Base-by-base conservation (phyloP, 371 early-diverging fungal genomes). In the Saksenaea vasiformis region DNA sequence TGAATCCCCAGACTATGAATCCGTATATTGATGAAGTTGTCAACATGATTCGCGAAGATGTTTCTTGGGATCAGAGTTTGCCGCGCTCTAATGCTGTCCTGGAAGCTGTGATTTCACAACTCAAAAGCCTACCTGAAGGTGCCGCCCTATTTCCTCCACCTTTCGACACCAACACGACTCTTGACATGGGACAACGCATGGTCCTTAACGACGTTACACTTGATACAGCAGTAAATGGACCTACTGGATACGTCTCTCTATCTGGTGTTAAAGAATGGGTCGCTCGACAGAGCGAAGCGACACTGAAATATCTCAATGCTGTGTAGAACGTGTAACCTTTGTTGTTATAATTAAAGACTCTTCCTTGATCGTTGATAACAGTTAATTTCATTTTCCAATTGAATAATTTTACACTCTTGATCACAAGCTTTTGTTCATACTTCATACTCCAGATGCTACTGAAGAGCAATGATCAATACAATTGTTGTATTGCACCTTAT, bases 221-320 rank as follows among this genome's bases (percentile, higher is more conserved):
- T 41, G 54, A 63, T 10, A 34, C 28, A 11, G 64, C 69, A 8
- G 53, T 68, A 13, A 60, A 61, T 24, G 69, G 69, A 17, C 36
- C 60, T 17, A 51, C 47, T 27, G 57, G 39, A 3, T 47, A 60
- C 44, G n/a, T 19, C 8, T 60, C 69, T 10, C 59, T 62, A 37
- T 38, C 56, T 35, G 64, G 69, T 17, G 57, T 68, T 3, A 61
- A 58, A 37, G 64, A 68, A 15, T 68, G 64, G 64, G 56, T 68
- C 34, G 15, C n/a, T 19, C 0, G 51, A n/a, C 51, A 47, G 22
- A 47, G 22, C 5, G 22, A 47, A 22, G 51, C 51, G 0, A 9
- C 24, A 19, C 11, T 47, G 10, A 22, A 0, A n/a, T 24, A 47
- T 22, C 5, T 47, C 22, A 39, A 39, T n/a, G 39, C 39, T 4